These are phyloP conservation scores for Alternaria gaisen DNA, from an alignment of 2,329 filamentous ascomycete species.

Conservation along the genomic window DNA sequence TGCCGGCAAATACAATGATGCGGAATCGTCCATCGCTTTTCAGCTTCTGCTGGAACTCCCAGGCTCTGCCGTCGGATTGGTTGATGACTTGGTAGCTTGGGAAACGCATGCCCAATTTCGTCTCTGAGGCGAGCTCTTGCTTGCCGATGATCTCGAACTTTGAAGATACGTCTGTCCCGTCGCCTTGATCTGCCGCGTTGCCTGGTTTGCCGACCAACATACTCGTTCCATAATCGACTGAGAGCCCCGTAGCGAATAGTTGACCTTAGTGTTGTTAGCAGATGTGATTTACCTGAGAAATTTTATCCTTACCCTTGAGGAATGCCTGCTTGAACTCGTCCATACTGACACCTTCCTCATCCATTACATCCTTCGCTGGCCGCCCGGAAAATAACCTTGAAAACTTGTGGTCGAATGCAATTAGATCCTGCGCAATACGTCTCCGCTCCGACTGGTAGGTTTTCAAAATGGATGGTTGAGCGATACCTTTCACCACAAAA, in stretches of 20 bases:
- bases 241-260: constrained; percentile 66
- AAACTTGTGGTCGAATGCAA: constrained; percentile 63
- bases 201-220: constrained; percentile 64
- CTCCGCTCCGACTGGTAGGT: constrained; percentile 65
- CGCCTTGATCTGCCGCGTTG: constrained; percentile 55
- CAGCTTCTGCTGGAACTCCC: constrained; percentile 67
- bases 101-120: constrained; percentile 66
- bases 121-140: constrained; percentile 56
- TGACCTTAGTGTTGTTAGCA: constrained; percentile 52
- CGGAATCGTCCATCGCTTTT: constrained; percentile 67
- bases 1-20: constrained; percentile 69
- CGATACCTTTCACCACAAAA: constrained; percentile 57
- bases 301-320: constrained; percentile 50
- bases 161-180: constrained; percentile 56
- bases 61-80: constrained; percentile 64
- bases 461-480: constrained; percentile 55
- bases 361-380: constrained; percentile 67
- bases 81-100: constrained; percentile 67
- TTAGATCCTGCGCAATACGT: constrained; percentile 70
- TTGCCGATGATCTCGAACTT: constrained; percentile 43
- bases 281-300: too few relatives aligned
- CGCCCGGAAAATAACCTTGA: constrained; percentile 57
- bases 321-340: constrained; percentile 70
- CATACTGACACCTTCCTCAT: constrained; percentile 69
- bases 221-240: constrained; percentile 67